phyloP scores from a whole-genome alignment of 176 grass and related monocot species.

The Phoenix roebelenii region DNA sequence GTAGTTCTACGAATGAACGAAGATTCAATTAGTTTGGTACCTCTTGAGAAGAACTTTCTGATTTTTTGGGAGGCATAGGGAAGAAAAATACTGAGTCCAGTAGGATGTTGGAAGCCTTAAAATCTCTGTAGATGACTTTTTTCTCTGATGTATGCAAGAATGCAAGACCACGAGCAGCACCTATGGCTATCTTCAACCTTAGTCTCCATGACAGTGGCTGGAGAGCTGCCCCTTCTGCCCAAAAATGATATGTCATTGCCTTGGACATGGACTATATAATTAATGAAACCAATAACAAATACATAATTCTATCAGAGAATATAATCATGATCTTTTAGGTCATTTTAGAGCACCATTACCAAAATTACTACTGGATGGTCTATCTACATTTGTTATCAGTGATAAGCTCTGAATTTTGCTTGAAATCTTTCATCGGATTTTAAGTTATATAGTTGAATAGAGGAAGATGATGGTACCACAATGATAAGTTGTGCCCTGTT shows the following conservation, averaged over 20 bases:
- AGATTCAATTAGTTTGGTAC: not conserved
- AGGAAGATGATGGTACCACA: too few species aligned
- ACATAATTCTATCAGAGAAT: not conserved
- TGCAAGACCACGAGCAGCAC: constrained; percentile 43
- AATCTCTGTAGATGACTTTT: constrained; percentile 44
- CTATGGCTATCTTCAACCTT: constrained; percentile 41
- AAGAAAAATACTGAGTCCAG: constrained; percentile 30
- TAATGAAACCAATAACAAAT: constrained; percentile 3
- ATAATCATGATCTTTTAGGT: too few species aligned
- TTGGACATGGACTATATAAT: constrained; percentile 3
- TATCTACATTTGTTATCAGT: too few species aligned
- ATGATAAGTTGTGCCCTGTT: too few species aligned
- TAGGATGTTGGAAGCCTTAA: constrained; percentile 46
- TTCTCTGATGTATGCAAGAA: constrained; percentile 40
- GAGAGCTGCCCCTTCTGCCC: constrained; percentile 17
- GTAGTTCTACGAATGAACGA: constrained; percentile 31
- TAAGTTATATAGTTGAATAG: too few species aligned
- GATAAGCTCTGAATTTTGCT: too few species aligned
- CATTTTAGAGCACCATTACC: too few species aligned
- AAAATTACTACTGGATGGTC: too few species aligned
- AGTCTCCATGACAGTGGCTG: constrained; percentile 34
- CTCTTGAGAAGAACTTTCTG: not conserved
- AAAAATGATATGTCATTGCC: not conserved
- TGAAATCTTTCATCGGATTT: too few species aligned
- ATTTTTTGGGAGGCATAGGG: not conserved